Base-by-base conservation (phyloP, 2,329 filamentous ascomycete genomes). In the Monosporascus cannonballus region DNA sequence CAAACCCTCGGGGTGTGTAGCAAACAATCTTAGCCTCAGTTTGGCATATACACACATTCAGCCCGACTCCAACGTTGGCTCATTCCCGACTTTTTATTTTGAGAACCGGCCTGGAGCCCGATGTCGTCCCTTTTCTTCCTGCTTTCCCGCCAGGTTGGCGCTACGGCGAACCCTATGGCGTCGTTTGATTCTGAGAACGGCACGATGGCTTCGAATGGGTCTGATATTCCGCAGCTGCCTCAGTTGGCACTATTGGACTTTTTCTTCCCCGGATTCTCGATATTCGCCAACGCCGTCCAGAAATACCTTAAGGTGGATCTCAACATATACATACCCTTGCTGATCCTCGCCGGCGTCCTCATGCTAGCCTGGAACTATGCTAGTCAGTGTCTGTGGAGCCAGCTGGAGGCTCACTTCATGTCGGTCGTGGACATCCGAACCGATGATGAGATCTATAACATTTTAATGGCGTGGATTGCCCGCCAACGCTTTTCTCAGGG, bases 381-480 rank as follows among this genome's bases (percentile, higher is more conserved):
- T 45, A 75, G 69, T 50, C 66, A 71, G 2, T 77, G 75, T 59
- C 53, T 80, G 14, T 78, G 73, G 71, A 64, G 67, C 1, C 66
- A 77, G 39, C 57, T 84, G 30, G 73, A 79, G 42, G 61, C 70
- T 6, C 72, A 86, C 60, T 77, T 86, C 59, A 83, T 87, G 74
- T 86, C 81, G 3, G 81, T 78, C 1, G 84, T 85, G 18, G 81
- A 85, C 59, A 80, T 90, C 39, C 78, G 83, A 45, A 77, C 81
- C 27, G 84, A 89, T 53, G 86, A 90, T 60, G 86, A 89, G 64
- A 81, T 87, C 52, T 89, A 87, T 71, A 85, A 85, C 63, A 86
- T 87, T 61, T 62, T 89, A 41, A 87, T 89, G 83, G 76, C 75
- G 25, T 89, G 86, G 86, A 76, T 89, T 2, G 76, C 84, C 2